phyloP scores from a whole-genome alignment of 441 rosid species.

The Pelargonium cotyledonis region DNA sequence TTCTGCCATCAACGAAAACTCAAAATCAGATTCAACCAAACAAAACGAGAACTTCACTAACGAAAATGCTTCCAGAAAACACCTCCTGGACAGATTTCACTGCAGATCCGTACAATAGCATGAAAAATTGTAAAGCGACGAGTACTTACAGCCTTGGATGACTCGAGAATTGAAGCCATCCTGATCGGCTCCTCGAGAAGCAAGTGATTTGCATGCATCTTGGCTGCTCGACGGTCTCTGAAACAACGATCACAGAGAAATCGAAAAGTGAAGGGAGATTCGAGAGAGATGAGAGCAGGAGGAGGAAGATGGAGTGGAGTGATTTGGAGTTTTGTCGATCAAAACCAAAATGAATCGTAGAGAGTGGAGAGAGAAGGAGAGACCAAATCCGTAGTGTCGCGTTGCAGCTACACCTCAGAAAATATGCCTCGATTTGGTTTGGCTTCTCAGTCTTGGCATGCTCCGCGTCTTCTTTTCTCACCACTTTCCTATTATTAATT shows the following conservation, averaged over 20 bases:
- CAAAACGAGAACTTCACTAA: neutral
- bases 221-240: slow-evolving; percentile 13
- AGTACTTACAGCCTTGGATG: slow-evolving; percentile 68
- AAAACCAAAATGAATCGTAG: no score
- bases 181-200: slow-evolving; percentile 94
- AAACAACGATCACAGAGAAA: neutral
- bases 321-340: no score
- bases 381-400: no score
- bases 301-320: neutral
- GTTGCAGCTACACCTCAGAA: no score
- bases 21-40: neutral
- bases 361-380: no score
- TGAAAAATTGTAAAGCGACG: neutral
- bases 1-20: slow-evolving; percentile 37
- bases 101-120: neutral
- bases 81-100: neutral
- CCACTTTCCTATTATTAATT: no score
- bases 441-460: neutral
- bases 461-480: neutral
- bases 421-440: no score
- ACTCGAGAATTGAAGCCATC: slow-evolving; percentile 95
- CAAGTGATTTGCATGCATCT: slow-evolving; percentile 82
- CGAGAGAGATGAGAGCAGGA: neutral
- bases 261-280: neutral
- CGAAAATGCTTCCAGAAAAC: no score